These are phyloP conservation scores for Paraphoma chrysanthemicola DNA, from an alignment of 2,329 filamentous ascomycete species.

Conservation along the genomic window DNA sequence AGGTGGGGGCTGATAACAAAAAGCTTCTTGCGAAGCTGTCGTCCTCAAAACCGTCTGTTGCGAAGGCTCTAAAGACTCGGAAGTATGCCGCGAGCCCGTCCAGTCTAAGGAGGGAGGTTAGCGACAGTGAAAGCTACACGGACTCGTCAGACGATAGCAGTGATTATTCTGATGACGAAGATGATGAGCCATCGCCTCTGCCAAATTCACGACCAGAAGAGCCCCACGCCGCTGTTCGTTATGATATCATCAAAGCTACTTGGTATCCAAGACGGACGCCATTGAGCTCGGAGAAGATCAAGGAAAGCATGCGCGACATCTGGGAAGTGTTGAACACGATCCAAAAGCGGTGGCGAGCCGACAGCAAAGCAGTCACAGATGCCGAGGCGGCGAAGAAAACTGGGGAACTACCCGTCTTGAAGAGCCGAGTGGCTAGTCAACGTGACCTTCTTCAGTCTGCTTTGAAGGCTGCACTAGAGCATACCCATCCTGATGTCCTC, in stretches of 20 bases:
- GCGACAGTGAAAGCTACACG: constrained; percentile 54
- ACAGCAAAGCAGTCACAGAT: constrained; percentile 62
- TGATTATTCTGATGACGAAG: constrained; percentile 61
- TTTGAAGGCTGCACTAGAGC: constrained; percentile 53
- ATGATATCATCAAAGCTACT: constrained; percentile 67
- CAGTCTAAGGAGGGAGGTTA: constrained; percentile 38
- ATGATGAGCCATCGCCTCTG: constrained; percentile 63
- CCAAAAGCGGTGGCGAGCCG: constrained; percentile 67
- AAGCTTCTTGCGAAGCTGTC: constrained; percentile 45
- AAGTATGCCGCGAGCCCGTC: constrained; percentile 13
- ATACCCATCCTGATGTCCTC: constrained; percentile 56
- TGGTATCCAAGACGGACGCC: constrained; percentile 64
- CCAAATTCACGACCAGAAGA: constrained; percentile 60
- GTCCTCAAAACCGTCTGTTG: constrained; percentile 28
- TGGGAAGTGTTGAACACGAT: constrained; percentile 67
- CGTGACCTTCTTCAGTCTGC: constrained; percentile 64
- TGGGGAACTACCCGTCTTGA: constrained; percentile 61
- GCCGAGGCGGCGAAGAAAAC: constrained; percentile 65
- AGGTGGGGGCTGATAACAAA: constrained; percentile 51
- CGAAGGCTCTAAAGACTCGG: constrained; percentile 25
- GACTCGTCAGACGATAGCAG: constrained; percentile 59
- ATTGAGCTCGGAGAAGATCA: constrained; percentile 59
- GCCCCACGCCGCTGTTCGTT: constrained; percentile 60
- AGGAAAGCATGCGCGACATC: constrained; percentile 61
- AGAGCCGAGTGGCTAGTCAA: constrained; percentile 64